Percentiles rank a stretch among this genome's conserved stretches.
Evolutionary conservation across 106 monocot genomes (phyloP).

Genomic region (Amphibolis antarctica): DNA sequence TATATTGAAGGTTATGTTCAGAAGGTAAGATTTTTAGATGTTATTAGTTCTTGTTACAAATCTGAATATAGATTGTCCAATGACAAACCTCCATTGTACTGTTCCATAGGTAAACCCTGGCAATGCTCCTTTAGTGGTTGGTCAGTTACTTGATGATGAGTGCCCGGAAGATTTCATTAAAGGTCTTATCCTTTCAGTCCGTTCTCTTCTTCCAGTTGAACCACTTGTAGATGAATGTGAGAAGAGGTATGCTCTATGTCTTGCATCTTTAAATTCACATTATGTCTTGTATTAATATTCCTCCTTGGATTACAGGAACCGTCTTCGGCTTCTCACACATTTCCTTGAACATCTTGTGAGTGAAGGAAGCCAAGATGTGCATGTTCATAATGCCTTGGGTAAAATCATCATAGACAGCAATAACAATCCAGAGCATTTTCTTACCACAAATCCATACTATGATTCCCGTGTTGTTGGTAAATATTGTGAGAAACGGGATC

Average conservation of each 20-base stretch:
- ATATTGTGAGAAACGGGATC: conserved; percentile 96
- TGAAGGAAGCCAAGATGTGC: conserved; percentile 98
- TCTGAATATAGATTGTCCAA: not conserved
- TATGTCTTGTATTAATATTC: not conserved
- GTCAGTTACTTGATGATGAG: conserved; percentile 94
- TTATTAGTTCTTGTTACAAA: no score
- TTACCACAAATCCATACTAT: conserved; percentile 96
- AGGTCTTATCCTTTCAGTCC: conserved; percentile 95
- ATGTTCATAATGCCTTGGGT: conserved; percentile 94
- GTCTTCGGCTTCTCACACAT: conserved; percentile 80
- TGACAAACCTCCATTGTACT: not conserved
- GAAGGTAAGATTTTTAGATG: conserved; percentile 61
- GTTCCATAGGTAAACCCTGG: conserved; percentile 66
- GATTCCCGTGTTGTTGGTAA: conserved; percentile 98
- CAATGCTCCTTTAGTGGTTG: conserved; percentile 93
- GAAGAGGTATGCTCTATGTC: conserved; percentile 46
- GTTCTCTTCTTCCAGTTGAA: conserved; percentile 94
- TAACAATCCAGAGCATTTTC: conserved; percentile 96
- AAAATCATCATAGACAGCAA: conserved; percentile 98
- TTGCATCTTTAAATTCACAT: not conserved
- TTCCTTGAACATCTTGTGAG: conserved; percentile 97
- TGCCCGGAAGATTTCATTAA: conserved; percentile 99
- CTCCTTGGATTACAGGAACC: conserved; percentile 42
- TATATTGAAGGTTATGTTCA: conserved; percentile 99
- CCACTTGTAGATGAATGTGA: conserved; percentile 98